phyloP scores from a whole-genome alignment of 768 basidiomycete genomes.

The Lactarius evosmus region DNA sequence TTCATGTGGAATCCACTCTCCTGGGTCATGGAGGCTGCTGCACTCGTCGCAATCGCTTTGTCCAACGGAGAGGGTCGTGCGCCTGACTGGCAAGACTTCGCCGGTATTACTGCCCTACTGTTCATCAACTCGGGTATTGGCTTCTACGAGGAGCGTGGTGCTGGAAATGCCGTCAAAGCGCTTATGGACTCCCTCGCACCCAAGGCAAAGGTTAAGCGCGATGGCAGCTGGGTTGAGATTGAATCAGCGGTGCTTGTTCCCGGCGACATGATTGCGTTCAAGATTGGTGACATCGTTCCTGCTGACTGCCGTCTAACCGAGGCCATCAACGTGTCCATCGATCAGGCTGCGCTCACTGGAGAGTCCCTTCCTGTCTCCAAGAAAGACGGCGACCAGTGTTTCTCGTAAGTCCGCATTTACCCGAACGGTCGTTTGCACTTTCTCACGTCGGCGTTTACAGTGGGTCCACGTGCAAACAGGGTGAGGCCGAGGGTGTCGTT shows the following conservation, averaged over 20 bases:
- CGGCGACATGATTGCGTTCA: slow-evolving; percentile 96
- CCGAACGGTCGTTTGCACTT: slow-evolving; percentile 8
- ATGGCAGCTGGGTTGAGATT: slow-evolving; percentile 82
- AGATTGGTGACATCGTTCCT: slow-evolving; percentile 98
- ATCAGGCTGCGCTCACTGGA: slow-evolving; percentile 96
- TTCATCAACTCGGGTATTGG: slow-evolving; percentile 96
- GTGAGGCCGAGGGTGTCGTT: slow-evolving; percentile 97
- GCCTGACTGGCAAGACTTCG: slow-evolving; percentile 97
- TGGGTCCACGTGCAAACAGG: slow-evolving; percentile 97
- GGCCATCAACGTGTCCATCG: slow-evolving; percentile 95
- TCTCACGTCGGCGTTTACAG: slow-evolving; percentile 38
- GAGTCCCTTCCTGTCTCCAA: slow-evolving; percentile 93
- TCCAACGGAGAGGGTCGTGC: slow-evolving; percentile 86
- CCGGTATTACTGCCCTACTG: slow-evolving; percentile 89
- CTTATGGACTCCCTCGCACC: slow-evolving; percentile 99
- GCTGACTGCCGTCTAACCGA: slow-evolving; percentile 97
- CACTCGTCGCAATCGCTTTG: slow-evolving; percentile 89
- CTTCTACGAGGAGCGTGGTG: slow-evolving; percentile 97
- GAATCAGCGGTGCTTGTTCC: slow-evolving; percentile 89
- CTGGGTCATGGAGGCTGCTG: slow-evolving; percentile 99
- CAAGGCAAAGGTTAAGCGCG: slow-evolving; percentile 92
- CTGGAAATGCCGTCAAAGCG: slow-evolving; percentile 98
- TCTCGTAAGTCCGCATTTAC: slow-evolving; percentile 69
- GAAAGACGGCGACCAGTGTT: slow-evolving; percentile 94
- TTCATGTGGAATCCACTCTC: slow-evolving; percentile 99